These are phyloP conservation scores for Wickerhamiella dianesei DNA, from an alignment of 805 yeast genomes.

Conservation along the genomic window DNA sequence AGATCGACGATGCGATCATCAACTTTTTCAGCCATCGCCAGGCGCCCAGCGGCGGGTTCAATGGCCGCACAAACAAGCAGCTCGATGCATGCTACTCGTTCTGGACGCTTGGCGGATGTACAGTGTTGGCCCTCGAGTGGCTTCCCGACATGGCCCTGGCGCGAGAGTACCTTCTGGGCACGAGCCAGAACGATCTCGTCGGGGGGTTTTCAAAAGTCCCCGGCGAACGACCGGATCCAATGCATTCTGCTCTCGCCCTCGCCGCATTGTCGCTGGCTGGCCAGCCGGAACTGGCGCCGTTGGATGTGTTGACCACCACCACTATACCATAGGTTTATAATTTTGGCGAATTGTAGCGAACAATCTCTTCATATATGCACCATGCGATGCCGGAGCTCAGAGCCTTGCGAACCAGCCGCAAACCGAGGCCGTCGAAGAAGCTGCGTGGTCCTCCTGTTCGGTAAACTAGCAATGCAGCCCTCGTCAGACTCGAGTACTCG, in stretches of 20 bases:
- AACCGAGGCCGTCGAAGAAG: constrained; percentile 70
- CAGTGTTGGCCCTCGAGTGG: constrained; percentile 27
- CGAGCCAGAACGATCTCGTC: constrained; percentile 45
- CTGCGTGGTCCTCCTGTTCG: constrained; percentile 37
- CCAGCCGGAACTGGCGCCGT: constrained; percentile 8
- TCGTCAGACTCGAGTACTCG: constrained; percentile 30
- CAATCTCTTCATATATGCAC: constrained; percentile 89
- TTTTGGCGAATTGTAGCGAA: constrained; percentile 21
- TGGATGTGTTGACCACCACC: constrained; percentile 24
- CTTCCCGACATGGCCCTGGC: constrained; percentile 29
- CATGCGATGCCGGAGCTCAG: constrained; percentile 90
- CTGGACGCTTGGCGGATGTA: constrained; percentile 59
- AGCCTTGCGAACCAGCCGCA: constrained; percentile 75
- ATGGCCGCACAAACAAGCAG: constrained; percentile 74
- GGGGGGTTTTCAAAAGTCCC: constrained; percentile 74
- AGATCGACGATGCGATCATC: not conserved
- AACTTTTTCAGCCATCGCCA: constrained; percentile 13
- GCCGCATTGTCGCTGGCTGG: constrained; percentile 31
- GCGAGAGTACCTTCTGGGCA: constrained; percentile 33
- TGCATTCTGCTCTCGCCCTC: constrained; percentile 46
- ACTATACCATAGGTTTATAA: not conserved
- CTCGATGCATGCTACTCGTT: constrained; percentile 82
- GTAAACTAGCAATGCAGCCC: constrained; percentile 30
- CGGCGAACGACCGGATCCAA: constrained; percentile 43
- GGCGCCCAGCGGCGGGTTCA: constrained; percentile 50